Evolutionary conservation across 2,329 filamentous ascomycete genomes (phyloP).

Genomic region (Fusarium protoensiforme): DNA sequence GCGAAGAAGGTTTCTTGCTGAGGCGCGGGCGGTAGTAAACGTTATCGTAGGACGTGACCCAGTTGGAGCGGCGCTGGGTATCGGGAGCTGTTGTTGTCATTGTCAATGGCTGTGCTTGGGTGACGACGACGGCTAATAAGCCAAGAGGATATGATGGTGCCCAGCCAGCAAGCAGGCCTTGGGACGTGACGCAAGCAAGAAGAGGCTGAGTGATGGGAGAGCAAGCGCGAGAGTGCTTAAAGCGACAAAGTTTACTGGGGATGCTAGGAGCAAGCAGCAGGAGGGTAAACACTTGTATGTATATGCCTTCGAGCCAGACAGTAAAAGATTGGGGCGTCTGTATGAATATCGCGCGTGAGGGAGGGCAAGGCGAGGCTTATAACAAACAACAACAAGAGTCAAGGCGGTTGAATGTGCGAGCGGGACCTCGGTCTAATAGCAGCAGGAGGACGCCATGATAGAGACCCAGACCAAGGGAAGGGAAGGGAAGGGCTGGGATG

Average conservation of each 20-base stretch:
- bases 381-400: constrained; percentile 8
- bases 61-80: constrained; percentile 36
- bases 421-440: constrained; percentile 22
- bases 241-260: neutral
- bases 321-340: constrained; percentile 2
- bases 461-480: constrained; percentile 9
- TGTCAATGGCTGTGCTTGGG: constrained; percentile 36
- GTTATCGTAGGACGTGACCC: constrained; percentile 41
- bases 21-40: constrained; percentile 43
- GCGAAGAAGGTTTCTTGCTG: constrained; percentile 34
- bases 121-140: constrained; percentile 37
- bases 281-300: neutral
- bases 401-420: constrained; percentile 19
- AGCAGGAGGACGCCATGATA: constrained; percentile 23
- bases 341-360: constrained; percentile 10
- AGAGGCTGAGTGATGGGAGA: constrained; percentile 4
- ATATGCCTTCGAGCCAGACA: neutral
- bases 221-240: neutral
- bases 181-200: constrained; percentile 4
- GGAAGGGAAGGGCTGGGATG: constrained; percentile 13
- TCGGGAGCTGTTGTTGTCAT: constrained; percentile 40
- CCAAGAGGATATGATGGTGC: constrained; percentile 31
- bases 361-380: constrained; percentile 28
- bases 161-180: constrained; percentile 33
- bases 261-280: neutral